Base-by-base conservation (phyloP, 148 eudicot species). In the Limonium bicolor region DNA sequence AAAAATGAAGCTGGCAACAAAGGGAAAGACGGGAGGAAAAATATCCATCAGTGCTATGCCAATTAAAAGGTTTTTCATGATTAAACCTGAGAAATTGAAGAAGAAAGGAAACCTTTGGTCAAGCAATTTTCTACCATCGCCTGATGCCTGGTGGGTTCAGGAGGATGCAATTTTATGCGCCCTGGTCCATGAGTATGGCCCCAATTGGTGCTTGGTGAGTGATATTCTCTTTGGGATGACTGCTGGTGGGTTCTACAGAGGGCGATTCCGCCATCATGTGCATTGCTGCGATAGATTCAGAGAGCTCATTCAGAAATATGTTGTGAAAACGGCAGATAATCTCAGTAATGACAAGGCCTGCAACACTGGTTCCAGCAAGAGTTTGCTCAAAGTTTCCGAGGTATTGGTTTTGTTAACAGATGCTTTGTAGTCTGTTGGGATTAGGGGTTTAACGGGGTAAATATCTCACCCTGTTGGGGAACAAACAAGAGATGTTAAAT, bases 111-210 rank as follows among this genome's bases (percentile, higher is more conserved):
- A 55, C 54, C 36, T 76, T 48, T 92, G 94, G 99, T 81, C 80
- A 43, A 70, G 62, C 45, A 95, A 85, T 47, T 63, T 55, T 62
- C 60, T 69, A 27, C 86, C 95, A 12, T 61, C 69, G 11, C 95
- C 94, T 20, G 99, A 85, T 76, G 45, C 56, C 54, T 92, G 99
- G 99, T 58, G 66, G 64, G 78, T 85, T 2, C 73, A 65, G 42
- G 99, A 92, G 71, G 99, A 92, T 61, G 95, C 94, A 0, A 54
- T 75, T 20, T 54, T 92, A 49, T 92, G 95, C 74, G 95, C 94
- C 54, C 56, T 71, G 63, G 82, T 92, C 18, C 94, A 92, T 59
- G 94, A 92, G 61, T 92, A 81, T 63, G 95, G 94, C 23, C 67
- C 88, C 8, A 71, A 85, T 58, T 92, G 99, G 99, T 69, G 71